phyloP scores from a whole-genome alignment of 768 basidiomycete genomes.

The Macrolepiota dolichaula region DNA sequence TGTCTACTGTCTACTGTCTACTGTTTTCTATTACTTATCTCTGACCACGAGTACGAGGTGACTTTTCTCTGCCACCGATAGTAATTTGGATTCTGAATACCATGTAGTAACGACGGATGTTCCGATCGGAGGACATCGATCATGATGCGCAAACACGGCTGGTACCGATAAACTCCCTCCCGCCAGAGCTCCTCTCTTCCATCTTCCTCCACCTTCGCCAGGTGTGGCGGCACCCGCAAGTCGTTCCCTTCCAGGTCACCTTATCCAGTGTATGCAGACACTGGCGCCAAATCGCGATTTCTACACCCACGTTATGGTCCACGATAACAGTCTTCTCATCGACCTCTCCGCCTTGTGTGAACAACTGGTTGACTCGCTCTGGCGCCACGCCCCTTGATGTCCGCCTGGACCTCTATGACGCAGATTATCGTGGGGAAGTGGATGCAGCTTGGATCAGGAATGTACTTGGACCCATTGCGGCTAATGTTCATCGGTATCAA shows the following conservation, averaged over 20 bases:
- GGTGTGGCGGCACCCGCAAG: conserved; percentile 17
- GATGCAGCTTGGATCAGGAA: conserved; percentile 1
- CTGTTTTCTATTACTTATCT: neutral
- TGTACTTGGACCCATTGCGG: conserved; percentile 14
- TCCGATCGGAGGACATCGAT: neutral
- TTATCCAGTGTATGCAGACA: conserved; percentile 38
- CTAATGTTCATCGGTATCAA: conserved; percentile 23
- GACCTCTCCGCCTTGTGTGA: neutral
- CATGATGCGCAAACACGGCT: conserved; percentile 4
- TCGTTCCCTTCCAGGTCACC: conserved; percentile 31
- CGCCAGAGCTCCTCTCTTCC: conserved; percentile 27
- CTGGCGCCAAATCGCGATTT: conserved; percentile 36
- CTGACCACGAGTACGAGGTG: neutral
- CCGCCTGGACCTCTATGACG: conserved; percentile 3
- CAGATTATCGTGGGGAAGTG: neutral
- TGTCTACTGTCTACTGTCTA: too few species aligned
- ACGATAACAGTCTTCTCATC: conserved; percentile 18
- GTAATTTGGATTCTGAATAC: neutral
- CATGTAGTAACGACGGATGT: neutral
- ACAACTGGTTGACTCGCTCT: conserved; percentile 13
- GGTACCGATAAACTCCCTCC: conserved; percentile 16
- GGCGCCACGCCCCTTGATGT: conserved; percentile 12
- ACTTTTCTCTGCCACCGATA: neutral
- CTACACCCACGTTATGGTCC: conserved; percentile 36
- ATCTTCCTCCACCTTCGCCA: conserved; percentile 25